Base-by-base conservation (phyloP, 2,329 filamentous ascomycete genomes). In the Ophiocordyceps camponoti-leonardi region DNA sequence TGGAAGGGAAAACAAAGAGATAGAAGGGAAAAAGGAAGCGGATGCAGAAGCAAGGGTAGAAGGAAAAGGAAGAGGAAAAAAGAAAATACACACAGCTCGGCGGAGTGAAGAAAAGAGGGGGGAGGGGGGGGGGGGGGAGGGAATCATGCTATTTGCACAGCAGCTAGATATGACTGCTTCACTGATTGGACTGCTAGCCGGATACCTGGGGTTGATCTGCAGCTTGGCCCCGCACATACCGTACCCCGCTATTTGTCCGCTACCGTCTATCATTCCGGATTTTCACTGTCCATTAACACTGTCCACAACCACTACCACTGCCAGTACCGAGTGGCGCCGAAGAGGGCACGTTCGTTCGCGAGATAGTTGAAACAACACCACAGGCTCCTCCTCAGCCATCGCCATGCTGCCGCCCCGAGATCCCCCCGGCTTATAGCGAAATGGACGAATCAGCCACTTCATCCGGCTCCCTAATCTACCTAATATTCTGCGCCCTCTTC, bases 401-500 rank as follows among this genome's bases (percentile, higher is more conserved):
- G 35, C 35, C n/a, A 39, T 39, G 35, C 35, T 19, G 6, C 10
- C 23, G 23, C 8, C 35, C n/a, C 35, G 13, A 6, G 35, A 39
- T 7, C 10, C 14, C n/a, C 35, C 35, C 35, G 35, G 5, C 35
- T 26, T 10, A 18, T 18, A 18, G 18, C n/a, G 16, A n/a, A 37
- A 40, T 39, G 43, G 43, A 37, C 43, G 23, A 41, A 43, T 8
- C 26, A 28, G 7, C 26, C 6, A 6, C 26, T 11, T 8, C 26
- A 8, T 48, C 52, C 18, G 16, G 4, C 18, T n/a, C 42, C 14
- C 10, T 30, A 45, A 18, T 44, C 44, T 10, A 39, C 7, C 16
- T n/a, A n/a, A 48, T 53, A 16, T 40, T 55, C 13, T 46, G 55
- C 40, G 45, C 51, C 45, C 49, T 54, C 42, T 46, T 58, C 45